Base-by-base conservation (phyloP, 805 yeast genomes). In the Zygosaccharomyces bailii region DNA sequence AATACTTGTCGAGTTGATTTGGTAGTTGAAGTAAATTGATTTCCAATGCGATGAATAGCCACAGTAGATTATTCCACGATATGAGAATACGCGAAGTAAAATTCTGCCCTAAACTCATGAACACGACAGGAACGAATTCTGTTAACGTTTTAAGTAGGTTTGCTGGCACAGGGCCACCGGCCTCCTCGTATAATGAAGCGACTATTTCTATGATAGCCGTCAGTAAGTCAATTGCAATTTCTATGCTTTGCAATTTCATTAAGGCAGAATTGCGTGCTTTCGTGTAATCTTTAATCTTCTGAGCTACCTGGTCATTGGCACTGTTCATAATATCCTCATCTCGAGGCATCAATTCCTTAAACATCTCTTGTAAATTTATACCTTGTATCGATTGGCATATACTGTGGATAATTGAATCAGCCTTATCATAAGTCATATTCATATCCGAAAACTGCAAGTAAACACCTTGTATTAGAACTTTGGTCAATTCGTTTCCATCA, bases 211-310 rank as follows among this genome's bases (percentile, higher is more conserved):
- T 75, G 5, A 82, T 70, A 1, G 90, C 84, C 1, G 96, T 79
- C 18, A 87, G 69, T 24, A 91, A 62, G 61, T 91, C 98, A 17
- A 90, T 65, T 0, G 84, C 71, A 0, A 83, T 72, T 54, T 87
- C 95, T 17, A 85, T 67, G 3, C 85, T 73, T 51, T 82, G 82
- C 39, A 84, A 64, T 39, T 76, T 73, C 34, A 73, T 65, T 50
- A 75, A 74, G 2, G 85, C 78, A 10, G 57, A 58, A 5, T 65
- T 57, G 44, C 75, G 71, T 34, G 67, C 69, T 20, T 69, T 70
- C 2, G 73, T 61, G 33, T 66, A 67, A 19, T 66, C 63, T 35
- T 63, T 68, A 8, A 68, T 51, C 44, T 58, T 61, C 19, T 54
- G 50, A 6, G 61, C 54, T 23, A 60, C 59, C 29, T 49, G 45